Percentiles rank a stretch among this genome's conserved stretches.
These are phyloP conservation scores for Populus deltoides DNA, from an alignment of 345 rosid genomes.

Conservation along the genomic window DNA sequence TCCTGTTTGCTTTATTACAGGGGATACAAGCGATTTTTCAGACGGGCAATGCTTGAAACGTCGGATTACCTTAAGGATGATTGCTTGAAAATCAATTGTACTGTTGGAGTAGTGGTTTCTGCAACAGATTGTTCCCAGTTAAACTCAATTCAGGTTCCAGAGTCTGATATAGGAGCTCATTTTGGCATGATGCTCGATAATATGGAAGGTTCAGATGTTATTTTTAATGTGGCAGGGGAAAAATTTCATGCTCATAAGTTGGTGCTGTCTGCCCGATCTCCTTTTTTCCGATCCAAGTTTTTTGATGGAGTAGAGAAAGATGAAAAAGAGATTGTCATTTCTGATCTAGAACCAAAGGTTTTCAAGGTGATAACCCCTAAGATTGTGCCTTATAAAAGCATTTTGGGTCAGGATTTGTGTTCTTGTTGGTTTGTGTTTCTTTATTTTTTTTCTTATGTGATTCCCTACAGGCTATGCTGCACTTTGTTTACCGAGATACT, in stretches of 20 bases:
- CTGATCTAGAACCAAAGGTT: slow-evolving; percentile 52
- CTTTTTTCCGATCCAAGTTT: slow-evolving; percentile 44
- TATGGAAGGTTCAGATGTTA: slow-evolving; percentile 56
- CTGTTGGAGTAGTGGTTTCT: slow-evolving; percentile 68
- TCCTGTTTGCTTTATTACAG: slow-evolving; percentile 27
- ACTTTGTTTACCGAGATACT: slow-evolving; percentile 52
- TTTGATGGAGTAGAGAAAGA: slow-evolving; percentile 34
- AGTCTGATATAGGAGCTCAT: slow-evolving; percentile 58
- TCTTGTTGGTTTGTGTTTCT: neutral
- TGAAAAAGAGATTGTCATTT: slow-evolving; percentile 40
- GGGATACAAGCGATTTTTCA: slow-evolving; percentile 77
- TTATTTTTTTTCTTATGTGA: neutral
- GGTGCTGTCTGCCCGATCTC: slow-evolving; percentile 67
- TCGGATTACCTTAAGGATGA: slow-evolving; percentile 67
- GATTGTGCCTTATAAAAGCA: neutral
- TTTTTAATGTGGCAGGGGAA: slow-evolving; percentile 55
- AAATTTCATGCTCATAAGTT: slow-evolving; percentile 60
- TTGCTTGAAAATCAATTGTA: slow-evolving; percentile 62
- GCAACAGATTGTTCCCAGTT: slow-evolving; percentile 42
- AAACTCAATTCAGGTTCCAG: slow-evolving; percentile 53
- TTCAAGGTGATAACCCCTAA: slow-evolving; percentile 40
- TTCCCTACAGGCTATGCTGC: slow-evolving; percentile 44
- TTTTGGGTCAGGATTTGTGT: neutral
- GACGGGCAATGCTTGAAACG: slow-evolving; percentile 59
- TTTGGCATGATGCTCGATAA: slow-evolving; percentile 58